A percentile compares a stretch with the other conserved stretches of the same genome.
phyloP scores from a whole-genome alignment of 257 asterid genomes.

The Anisodus tanguticus region DNA sequence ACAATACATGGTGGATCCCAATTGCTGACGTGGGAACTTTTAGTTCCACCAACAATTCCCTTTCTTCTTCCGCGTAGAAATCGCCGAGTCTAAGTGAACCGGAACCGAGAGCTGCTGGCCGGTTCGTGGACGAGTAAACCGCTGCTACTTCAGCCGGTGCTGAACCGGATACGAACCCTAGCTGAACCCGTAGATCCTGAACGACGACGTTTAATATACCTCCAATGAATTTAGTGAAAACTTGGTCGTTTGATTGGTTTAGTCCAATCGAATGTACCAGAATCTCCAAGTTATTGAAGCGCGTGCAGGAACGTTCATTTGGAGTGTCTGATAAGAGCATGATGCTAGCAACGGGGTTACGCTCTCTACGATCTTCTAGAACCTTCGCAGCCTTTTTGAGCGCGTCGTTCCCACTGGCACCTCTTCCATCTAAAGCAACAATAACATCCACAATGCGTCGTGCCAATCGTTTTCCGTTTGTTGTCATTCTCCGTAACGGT shows the following conservation, averaged over 20 bases:
- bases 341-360: conserved; percentile 70
- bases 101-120: conserved; percentile 64
- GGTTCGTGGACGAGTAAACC: conserved; percentile 57
- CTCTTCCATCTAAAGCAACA: conserved; percentile 63
- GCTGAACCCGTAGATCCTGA: conserved; percentile 65
- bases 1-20: conserved; percentile 78
- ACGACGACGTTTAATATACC: conserved; percentile 40
- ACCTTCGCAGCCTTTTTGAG: conserved; percentile 91
- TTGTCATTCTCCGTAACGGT: conserved; percentile 83
- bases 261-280: conserved; percentile 69
- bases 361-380: conserved; percentile 91
- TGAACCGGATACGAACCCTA: conserved; percentile 62
- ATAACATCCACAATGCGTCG: conserved; percentile 86
- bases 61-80: conserved; percentile 75
- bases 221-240: conserved; percentile 44
- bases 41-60: conserved; percentile 76
- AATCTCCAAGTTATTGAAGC: neutral
- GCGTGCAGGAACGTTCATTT: conserved; percentile 38
- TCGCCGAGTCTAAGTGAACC: conserved; percentile 71
- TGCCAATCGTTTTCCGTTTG: conserved; percentile 74
- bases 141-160: conserved; percentile 68
- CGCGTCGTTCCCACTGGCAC: conserved; percentile 67
- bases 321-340: conserved; percentile 66
- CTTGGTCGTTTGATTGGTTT: conserved; percentile 40
- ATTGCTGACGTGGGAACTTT: conserved; percentile 68